A percentile compares a stretch with the other conserved stretches of the same genome.
Evolutionary conservation across 2,329 filamentous ascomycete species (phyloP).

Genomic region (Trichophyton rubrum): DNA sequence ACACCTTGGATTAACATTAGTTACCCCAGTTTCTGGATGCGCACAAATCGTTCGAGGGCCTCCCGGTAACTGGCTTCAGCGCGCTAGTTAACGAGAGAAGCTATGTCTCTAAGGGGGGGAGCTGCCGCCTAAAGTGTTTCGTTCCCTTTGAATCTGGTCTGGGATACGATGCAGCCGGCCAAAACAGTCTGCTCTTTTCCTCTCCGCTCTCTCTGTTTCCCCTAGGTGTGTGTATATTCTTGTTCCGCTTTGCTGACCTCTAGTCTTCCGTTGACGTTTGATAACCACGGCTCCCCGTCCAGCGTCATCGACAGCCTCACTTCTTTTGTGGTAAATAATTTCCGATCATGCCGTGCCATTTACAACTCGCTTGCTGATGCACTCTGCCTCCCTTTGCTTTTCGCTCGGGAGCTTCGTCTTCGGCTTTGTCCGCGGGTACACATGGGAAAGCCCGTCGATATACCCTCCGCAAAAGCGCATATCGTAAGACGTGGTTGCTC

Average conservation of each 20-base stretch:
- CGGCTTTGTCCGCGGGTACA: constrained; percentile 1
- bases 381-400: not conserved
- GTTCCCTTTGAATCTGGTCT: not conserved
- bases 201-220: not conserved
- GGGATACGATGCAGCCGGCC: not conserved
- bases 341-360: not conserved
- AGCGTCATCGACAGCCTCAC: not conserved
- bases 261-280: too few species aligned
- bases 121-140: not conserved
- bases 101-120: too few species aligned
- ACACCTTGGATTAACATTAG: not conserved
- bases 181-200: not conserved
- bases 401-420: not conserved
- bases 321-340: not conserved
- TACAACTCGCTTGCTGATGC: not conserved
- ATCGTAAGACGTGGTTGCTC: not conserved
- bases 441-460: not conserved
- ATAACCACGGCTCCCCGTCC: too few species aligned
- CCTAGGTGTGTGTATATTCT: too few species aligned
- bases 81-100: not conserved
- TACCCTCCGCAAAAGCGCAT: not conserved
- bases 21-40: not conserved
- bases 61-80: not conserved
- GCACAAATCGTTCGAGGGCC: not conserved
- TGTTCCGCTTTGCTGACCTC: not conserved